Evolutionary conservation across 495 filamentous ascomycete genomes (phyloP), one percentile per base, ranked within the genome.

Genomic region (Emericellopsis terricola): DNA sequence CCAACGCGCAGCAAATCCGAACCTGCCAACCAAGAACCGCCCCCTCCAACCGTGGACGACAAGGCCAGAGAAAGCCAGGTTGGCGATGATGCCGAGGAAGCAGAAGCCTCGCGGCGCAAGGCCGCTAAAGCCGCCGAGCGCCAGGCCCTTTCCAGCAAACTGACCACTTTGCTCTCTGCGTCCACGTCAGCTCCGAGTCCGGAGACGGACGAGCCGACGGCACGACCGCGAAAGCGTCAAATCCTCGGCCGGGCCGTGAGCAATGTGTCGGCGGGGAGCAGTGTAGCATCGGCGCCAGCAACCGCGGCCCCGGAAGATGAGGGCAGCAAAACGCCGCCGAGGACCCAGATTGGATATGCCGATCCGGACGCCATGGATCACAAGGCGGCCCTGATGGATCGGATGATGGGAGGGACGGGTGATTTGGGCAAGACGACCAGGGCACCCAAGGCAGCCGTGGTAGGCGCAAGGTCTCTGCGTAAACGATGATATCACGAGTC

Each of bases 191-290:
- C 43, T 11, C 37, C 37, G 3, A 29, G 34, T 21, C 36, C 36
- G 14, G 35, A 41, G 6, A 33, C 38, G 4, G 35, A 21, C 15
- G 42, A 39, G 3, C 40, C 42, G 15, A 34, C 28, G 13, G 38
- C 29, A 10, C 39, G 38, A 10, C 47, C 54, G 1, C 50, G 60
- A 5, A 55, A 57, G 19, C 56, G 56, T 4, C 44, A 60, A 28
- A 61, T 69, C 16, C 37, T 71, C 2, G 65, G 64, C 17, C 54
- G 67, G 23, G 65, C 57, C 0, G 42, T 58, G 8, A 69, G 64
- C 40, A 71, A 68, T 39, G 53, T 56, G 0, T 69, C 64, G 1
- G 50, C 56, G 0, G 49, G 45, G 0, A 59, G 57, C 31, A 53
- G 46, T 27, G n/a, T n/a, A n/a, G 42, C 41, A 3, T n/a, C 33